A percentile compares a stretch with the other conserved stretches of the same genome.
Evolutionary conservation across 345 rosid genomes (phyloP).

Genomic region (Gossypium australe): DNA sequence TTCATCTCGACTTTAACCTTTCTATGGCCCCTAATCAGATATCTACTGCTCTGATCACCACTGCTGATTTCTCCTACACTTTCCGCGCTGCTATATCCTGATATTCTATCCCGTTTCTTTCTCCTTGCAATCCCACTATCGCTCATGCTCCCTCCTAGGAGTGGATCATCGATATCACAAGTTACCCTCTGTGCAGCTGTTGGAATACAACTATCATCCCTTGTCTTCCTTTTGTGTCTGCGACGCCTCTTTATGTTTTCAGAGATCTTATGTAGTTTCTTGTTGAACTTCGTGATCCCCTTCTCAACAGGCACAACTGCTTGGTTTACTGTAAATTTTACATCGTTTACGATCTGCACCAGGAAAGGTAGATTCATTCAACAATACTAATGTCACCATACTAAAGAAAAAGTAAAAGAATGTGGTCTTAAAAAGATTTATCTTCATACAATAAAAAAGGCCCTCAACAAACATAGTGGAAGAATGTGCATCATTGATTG

Average conservation of each 20-base stretch:
- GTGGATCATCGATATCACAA: slow-evolving; percentile 88
- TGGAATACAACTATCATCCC: slow-evolving; percentile 77
- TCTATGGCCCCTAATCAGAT: slow-evolving; percentile 59
- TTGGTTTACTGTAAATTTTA: slow-evolving; percentile 87
- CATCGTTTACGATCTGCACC: slow-evolving; percentile 86
- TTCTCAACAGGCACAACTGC: slow-evolving; percentile 97
- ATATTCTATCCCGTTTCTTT: slow-evolving; percentile 63
- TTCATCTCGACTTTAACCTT: slow-evolving; percentile 35
- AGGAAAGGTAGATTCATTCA: slow-evolving; percentile 15
- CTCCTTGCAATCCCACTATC: slow-evolving; percentile 61
- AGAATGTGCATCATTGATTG: not conserved
- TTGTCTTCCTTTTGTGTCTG: slow-evolving; percentile 70
- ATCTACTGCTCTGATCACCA: slow-evolving; percentile 73
- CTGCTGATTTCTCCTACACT: slow-evolving; percentile 98
- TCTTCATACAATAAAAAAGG: not conserved
- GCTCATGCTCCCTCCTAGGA: slow-evolving; percentile 81
- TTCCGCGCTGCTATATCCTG: slow-evolving; percentile 74
- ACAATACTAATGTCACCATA: not conserved
- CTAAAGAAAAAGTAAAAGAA: not conserved
- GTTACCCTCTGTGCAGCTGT: slow-evolving; percentile 54
- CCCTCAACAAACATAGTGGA: not conserved
- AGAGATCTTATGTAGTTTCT: slow-evolving; percentile 81
- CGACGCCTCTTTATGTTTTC: slow-evolving; percentile 75
- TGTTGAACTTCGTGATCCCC: slow-evolving; percentile 82
- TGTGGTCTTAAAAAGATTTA: not conserved